phyloP scores from a whole-genome alignment of 805 yeast genomes.

The Tetrapisispora arboricola region DNA sequence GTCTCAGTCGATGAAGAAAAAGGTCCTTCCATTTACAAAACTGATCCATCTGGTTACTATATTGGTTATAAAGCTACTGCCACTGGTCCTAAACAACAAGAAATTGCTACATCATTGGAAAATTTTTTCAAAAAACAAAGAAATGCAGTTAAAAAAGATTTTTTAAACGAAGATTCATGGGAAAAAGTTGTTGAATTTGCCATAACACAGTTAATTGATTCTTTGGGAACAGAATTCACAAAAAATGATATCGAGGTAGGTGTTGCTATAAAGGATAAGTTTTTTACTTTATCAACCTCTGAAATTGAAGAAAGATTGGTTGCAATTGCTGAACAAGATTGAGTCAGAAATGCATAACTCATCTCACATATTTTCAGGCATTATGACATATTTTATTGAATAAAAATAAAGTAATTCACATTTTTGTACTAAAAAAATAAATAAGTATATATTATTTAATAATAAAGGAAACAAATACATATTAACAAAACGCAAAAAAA shows the following conservation, averaged over 20 bases:
- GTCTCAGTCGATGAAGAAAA: constrained; percentile 78
- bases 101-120: constrained; percentile 80
- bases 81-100: constrained; percentile 96
- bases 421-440: too few species aligned
- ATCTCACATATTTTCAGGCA: background rate
- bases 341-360: too few species aligned
- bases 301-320: constrained; percentile 92
- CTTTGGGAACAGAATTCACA: constrained; percentile 85
- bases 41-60: constrained; percentile 96
- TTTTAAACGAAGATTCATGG: constrained; percentile 58
- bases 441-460: background rate
- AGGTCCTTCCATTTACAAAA: constrained; percentile 85
- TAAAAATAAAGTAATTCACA: background rate
- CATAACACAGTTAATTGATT: constrained; percentile 73
- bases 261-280: constrained; percentile 63
- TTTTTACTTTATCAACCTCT: constrained; percentile 64
- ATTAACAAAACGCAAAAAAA: too few species aligned
- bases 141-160: constrained; percentile 24
- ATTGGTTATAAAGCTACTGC: constrained; percentile 86
- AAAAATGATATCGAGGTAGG: constrained; percentile 92
- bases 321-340: constrained; percentile 94
- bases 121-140: constrained; percentile 63
- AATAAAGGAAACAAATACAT: too few species aligned
- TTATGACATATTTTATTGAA: background rate
- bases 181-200: constrained; percentile 81